phyloP scores from a whole-genome alignment of 371 early-diverging fungal genomes.

The Rhizopus sp. region DNA sequence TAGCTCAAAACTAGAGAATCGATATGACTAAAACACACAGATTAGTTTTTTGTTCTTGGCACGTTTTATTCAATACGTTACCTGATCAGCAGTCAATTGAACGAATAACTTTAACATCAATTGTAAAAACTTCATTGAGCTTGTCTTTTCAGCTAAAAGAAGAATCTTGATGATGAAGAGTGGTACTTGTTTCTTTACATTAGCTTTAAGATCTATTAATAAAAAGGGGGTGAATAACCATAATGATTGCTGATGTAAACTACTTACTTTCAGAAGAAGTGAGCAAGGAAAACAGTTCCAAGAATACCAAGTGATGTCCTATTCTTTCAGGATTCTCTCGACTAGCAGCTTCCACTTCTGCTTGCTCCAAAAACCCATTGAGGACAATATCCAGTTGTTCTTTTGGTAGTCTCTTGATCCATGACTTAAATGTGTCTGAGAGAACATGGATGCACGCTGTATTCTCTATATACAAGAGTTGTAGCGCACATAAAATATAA shows the following conservation, averaged over 20 bases:
- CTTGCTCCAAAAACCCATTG: slow-evolving; percentile 24
- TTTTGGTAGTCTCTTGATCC: slow-evolving; percentile 30
- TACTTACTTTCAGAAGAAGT: slow-evolving; percentile 22
- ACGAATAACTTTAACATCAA: slow-evolving; percentile 38
- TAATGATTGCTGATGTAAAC: not conserved
- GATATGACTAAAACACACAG: slow-evolving; percentile 21
- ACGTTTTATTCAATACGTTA: slow-evolving; percentile 10
- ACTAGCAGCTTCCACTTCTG: slow-evolving; percentile 28
- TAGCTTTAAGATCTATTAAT: slow-evolving; percentile 40
- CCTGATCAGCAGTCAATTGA: slow-evolving; percentile 39
- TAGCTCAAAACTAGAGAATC: slow-evolving; percentile 25
- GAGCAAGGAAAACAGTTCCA: slow-evolving; percentile 32
- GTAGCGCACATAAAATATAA: not conserved
- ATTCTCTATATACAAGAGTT: slow-evolving; percentile 11
- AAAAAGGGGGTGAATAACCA: slow-evolving; percentile 4
- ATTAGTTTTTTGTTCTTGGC: not conserved
- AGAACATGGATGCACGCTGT: slow-evolving; percentile 17
- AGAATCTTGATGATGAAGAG: slow-evolving; percentile 38
- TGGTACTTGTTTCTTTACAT: slow-evolving; percentile 44
- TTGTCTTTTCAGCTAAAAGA: slow-evolving; percentile 39
- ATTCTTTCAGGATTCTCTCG: slow-evolving; percentile 18
- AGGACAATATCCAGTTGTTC: slow-evolving; percentile 35
- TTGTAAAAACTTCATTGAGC: slow-evolving; percentile 35
- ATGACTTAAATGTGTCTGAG: slow-evolving; percentile 25
- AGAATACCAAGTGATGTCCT: slow-evolving; percentile 30